Evolutionary conservation across 208 protist species (phyloP).

Genomic region (Naegleria fowleri): DNA sequence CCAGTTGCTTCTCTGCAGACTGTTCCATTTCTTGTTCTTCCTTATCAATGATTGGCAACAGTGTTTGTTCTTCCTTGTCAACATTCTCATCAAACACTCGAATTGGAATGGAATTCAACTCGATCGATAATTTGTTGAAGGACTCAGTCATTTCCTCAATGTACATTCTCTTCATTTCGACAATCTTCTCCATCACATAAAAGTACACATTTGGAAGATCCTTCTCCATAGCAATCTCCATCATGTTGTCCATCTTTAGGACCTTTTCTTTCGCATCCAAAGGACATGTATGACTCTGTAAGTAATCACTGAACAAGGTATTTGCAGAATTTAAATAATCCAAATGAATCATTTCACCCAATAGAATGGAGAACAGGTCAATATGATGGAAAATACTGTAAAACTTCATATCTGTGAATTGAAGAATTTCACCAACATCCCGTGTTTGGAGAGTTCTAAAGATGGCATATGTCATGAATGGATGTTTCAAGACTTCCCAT

Average conservation of each 20-base stretch:
- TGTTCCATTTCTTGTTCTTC: neutral
- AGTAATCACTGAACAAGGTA: neutral
- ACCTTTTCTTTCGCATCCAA: neutral
- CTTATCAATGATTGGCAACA: neutral
- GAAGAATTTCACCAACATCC: neutral
- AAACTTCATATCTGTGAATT: neutral
- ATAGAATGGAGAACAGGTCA: neutral
- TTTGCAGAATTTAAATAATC: neutral
- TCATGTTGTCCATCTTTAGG: neutral
- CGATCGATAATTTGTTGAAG: neutral
- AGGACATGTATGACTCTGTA: neutral
- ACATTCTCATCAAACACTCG: neutral
- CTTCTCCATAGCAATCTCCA: neutral
- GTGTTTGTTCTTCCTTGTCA: neutral
- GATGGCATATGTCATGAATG: neutral
- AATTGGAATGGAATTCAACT: neutral
- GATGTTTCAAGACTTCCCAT: neutral
- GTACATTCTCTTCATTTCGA: neutral
- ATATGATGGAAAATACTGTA: neutral
- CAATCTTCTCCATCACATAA: neutral
- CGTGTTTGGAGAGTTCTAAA: neutral
- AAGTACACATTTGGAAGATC: neutral
- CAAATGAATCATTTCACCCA: neutral
- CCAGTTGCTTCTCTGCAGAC: neutral
- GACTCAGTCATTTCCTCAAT: neutral